Percentiles rank a stretch among this genome's conserved stretches.
phyloP scores from a whole-genome alignment of 2,329 filamentous ascomycete genomes.

The Colletotrichum tropicale region DNA sequence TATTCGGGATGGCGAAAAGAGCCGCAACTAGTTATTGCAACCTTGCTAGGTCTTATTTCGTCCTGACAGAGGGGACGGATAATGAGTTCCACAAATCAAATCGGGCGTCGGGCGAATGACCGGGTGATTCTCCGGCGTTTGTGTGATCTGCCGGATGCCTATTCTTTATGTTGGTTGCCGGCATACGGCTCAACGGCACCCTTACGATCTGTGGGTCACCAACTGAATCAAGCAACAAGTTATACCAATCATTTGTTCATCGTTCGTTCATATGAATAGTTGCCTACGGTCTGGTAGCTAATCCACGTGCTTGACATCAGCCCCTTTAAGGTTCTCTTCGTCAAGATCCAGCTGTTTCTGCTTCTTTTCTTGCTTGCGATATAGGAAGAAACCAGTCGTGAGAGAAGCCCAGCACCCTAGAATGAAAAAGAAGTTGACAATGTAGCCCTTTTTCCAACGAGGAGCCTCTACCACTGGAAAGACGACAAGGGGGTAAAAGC shows the following conservation, averaged over 20 bases:
- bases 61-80: not conserved
- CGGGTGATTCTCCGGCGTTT: not conserved
- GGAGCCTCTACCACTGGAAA: slow-evolving; percentile 25
- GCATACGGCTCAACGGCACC: not conserved
- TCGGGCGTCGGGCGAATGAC: not conserved
- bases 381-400: slow-evolving; percentile 10
- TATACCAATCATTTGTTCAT: not conserved
- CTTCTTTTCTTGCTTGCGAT: slow-evolving; percentile 9
- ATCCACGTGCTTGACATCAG: slow-evolving; percentile 1
- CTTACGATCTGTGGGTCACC: not conserved
- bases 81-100: not conserved
- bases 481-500: slow-evolving; percentile 22
- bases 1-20: not conserved
- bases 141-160: not conserved
- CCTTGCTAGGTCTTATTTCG: not conserved
- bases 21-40: not conserved
- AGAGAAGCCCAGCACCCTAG: slow-evolving; percentile 15
- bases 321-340: slow-evolving; percentile 7
- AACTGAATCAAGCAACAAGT: not conserved
- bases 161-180: not conserved
- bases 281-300: not conserved
- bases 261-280: not conserved
- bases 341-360: not conserved
- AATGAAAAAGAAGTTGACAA: slow-evolving; percentile 24
- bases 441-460: slow-evolving; percentile 25